Percentiles rank a stretch among this genome's conserved stretches.
Evolutionary conservation across 2,329 filamentous ascomycete genomes (phyloP).

Genomic region (Thielaviopsis ethacetica): DNA sequence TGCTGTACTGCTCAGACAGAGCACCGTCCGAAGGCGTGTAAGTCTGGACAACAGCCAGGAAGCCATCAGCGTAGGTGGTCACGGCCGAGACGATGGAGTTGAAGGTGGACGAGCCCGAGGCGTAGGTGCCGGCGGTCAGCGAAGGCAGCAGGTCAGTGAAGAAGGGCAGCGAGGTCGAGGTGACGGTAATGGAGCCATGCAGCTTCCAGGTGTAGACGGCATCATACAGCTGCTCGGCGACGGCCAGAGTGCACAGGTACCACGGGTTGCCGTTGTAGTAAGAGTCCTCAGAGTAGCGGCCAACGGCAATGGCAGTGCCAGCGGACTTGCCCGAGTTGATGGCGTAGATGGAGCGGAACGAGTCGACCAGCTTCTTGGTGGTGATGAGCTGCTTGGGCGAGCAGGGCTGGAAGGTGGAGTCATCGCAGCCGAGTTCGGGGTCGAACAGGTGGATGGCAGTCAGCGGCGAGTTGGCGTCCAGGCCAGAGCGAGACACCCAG

Average conservation of each 20-base stretch:
- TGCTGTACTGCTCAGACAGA: slow-evolving; percentile 50
- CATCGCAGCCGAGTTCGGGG: slow-evolving; percentile 46
- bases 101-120: slow-evolving; percentile 30
- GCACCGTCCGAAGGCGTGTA: slow-evolving; percentile 49
- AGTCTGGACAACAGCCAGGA: slow-evolving; percentile 41
- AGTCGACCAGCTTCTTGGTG: slow-evolving; percentile 59
- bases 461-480: slow-evolving; percentile 56
- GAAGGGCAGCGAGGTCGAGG: slow-evolving; percentile 48
- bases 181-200: slow-evolving; percentile 46
- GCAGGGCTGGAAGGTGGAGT: slow-evolving; percentile 63
- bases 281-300: slow-evolving; percentile 53
- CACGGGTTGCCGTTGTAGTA: slow-evolving; percentile 72
- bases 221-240: slow-evolving; percentile 66
- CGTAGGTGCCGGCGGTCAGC: slow-evolving; percentile 46
- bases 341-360: slow-evolving; percentile 53
- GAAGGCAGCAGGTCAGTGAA: slow-evolving; percentile 49
- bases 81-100: slow-evolving; percentile 39
- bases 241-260: slow-evolving; percentile 61
- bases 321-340: slow-evolving; percentile 50
- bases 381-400: slow-evolving; percentile 53
- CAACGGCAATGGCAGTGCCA: slow-evolving; percentile 44
- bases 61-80: slow-evolving; percentile 42
- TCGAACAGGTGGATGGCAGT: slow-evolving; percentile 55
- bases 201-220: slow-evolving; percentile 56
- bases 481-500: slow-evolving; percentile 46